phyloP scores from a whole-genome alignment of 768 basidiomycete species.

The Serendipita sp. region DNA sequence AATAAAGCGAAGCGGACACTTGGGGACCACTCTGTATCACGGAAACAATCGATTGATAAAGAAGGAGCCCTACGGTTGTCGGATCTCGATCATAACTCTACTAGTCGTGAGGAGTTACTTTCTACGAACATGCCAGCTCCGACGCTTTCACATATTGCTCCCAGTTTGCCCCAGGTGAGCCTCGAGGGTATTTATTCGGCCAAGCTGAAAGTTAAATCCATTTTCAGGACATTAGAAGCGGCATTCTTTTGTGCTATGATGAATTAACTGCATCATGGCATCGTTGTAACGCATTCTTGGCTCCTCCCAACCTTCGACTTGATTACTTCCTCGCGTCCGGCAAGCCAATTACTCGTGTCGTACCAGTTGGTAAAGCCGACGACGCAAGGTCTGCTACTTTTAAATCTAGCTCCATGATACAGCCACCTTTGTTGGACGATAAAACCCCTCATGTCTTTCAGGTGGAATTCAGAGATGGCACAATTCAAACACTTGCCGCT shows the following conservation, averaged over 20 bases:
- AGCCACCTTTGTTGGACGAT: neutral
- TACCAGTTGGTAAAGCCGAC: neutral
- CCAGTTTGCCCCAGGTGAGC: neutral
- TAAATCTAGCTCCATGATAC: neutral
- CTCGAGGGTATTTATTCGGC: neutral
- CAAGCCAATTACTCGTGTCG: neutral
- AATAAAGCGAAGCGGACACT: neutral
- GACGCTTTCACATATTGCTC: neutral
- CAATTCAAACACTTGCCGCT: constrained; percentile 46
- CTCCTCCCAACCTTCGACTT: neutral
- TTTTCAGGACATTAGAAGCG: neutral
- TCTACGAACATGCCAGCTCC: neutral
- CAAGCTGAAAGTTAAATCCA: neutral
- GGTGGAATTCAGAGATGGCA: constrained; percentile 37
- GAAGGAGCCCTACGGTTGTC: neutral
- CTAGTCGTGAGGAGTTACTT: neutral
- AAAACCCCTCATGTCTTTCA: constrained; percentile 38
- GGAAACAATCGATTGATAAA: neutral
- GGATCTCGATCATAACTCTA: neutral
- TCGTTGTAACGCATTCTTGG: neutral
- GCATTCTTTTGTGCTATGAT: neutral
- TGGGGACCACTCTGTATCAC: neutral
- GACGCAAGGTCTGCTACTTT: neutral
- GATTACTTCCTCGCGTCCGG: neutral
- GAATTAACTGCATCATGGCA: neutral